These are phyloP conservation scores for Rosa hybrid DNA, from an alignment of 331 rosid genomes.

Conservation along the genomic window DNA sequence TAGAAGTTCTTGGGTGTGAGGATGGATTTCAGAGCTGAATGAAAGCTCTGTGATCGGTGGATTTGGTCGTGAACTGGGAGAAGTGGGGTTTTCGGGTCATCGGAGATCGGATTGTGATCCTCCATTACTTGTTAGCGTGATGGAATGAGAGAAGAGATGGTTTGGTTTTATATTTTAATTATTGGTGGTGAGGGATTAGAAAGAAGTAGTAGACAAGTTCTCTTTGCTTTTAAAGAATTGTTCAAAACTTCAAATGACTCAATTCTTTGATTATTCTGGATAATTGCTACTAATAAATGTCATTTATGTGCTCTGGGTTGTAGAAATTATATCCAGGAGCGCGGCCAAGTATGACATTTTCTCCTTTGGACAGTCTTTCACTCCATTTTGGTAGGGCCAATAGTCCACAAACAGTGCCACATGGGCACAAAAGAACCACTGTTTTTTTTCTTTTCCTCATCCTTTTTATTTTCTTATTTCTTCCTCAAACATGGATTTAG, in stretches of 20 bases:
- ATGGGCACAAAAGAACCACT: background rate
- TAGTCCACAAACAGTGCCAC: background rate
- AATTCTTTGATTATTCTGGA: background rate
- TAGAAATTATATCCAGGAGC: background rate
- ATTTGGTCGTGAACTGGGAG: slow-evolving; percentile 44
- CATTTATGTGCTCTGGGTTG: slow-evolving; percentile 5
- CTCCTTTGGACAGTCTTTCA: background rate
- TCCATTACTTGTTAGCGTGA: slow-evolving; percentile 10
- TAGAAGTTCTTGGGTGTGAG: slow-evolving; percentile 41
- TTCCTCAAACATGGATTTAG: background rate
- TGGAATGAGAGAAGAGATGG: background rate
- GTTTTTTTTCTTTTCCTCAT: background rate
- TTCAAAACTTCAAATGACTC: background rate
- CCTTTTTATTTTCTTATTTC: background rate
- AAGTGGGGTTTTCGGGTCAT: slow-evolving; percentile 55
- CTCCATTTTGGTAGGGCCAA: background rate
- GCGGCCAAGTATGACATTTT: background rate
- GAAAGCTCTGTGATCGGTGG: slow-evolving; percentile 25
- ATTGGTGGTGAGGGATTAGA: background rate
- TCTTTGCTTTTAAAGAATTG: background rate
- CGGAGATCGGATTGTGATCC: slow-evolving; percentile 23
- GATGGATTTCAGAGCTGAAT: slow-evolving; percentile 26
- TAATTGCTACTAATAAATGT: background rate
- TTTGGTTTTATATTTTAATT: background rate
- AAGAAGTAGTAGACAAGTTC: slow-evolving; percentile 6